Conservation (phyloP, 257 asterid species). For the Rubia yunnanensis region DNA sequence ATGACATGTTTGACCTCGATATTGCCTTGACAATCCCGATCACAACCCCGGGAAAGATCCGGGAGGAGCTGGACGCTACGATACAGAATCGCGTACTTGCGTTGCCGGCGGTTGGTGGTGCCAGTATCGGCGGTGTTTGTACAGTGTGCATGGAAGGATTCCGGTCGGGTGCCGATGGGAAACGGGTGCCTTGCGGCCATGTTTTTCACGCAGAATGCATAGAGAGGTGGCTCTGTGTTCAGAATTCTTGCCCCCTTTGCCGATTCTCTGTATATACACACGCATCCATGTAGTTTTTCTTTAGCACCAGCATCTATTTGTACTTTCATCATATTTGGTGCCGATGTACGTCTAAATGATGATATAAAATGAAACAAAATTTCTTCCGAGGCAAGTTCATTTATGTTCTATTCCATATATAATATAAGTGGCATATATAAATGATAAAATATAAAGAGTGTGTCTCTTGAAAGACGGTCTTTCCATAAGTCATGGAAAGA, state of each 20-base stretch:
- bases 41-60: neutral
- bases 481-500: too few relatives aligned
- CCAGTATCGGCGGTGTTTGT: constrained; percentile 4
- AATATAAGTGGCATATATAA: too few relatives aligned
- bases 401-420: too few relatives aligned
- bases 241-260: constrained; percentile 32
- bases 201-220: constrained; percentile 25
- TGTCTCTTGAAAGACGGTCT: too few relatives aligned
- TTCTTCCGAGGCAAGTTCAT: too few relatives aligned
- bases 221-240: constrained; percentile 20
- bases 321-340: too few relatives aligned
- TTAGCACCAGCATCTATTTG: too few relatives aligned
- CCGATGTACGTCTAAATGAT: too few relatives aligned
- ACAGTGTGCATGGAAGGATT: constrained; percentile 30
- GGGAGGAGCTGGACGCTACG: constrained; percentile 7
- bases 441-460: too few relatives aligned
- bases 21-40: constrained; percentile 16
- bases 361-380: too few relatives aligned
- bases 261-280: constrained; percentile 15
- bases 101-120: constrained; percentile 8
- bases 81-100: neutral
- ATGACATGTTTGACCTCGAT: constrained; percentile 24
- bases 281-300: too few relatives aligned
- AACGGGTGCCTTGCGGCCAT: constrained; percentile 26
- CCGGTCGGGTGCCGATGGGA: constrained; percentile 6